Evolutionary conservation across 306 rosid genomes (phyloP).

Genomic region (Begonia fuchsioides): DNA sequence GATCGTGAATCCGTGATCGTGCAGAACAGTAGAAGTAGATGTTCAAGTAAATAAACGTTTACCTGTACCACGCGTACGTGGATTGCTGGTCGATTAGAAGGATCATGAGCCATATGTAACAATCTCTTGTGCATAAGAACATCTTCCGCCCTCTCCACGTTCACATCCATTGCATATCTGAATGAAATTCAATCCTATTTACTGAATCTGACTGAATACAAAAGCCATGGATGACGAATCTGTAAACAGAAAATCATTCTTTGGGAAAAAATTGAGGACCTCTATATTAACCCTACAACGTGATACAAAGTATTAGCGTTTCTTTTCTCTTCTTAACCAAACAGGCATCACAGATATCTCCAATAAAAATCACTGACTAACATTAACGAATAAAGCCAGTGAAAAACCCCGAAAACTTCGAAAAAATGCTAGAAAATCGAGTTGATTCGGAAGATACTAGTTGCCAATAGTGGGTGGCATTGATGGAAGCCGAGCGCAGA

Average conservation of each 20-base stretch:
- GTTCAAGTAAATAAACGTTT: neutral
- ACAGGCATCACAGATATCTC: no score
- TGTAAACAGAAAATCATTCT: neutral
- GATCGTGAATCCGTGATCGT: no score
- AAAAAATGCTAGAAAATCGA: neutral
- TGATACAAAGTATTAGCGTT: no score
- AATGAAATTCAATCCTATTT: conserved; percentile 6
- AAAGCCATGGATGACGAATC: neutral
- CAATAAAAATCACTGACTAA: no score
- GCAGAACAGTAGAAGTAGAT: neutral
- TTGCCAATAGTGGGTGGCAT: no score
- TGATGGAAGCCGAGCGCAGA: neutral
- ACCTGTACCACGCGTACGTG: conserved; percentile 98
- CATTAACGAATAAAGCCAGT: no score
- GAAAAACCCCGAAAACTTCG: neutral
- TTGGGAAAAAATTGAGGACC: neutral
- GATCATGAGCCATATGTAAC: conserved; percentile 75
- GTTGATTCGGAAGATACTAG: neutral
- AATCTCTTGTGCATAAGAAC: conserved; percentile 87
- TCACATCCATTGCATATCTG: conserved; percentile 93
- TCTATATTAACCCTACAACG: no score
- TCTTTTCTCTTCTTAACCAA: no score
- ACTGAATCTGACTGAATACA: conserved; percentile 10
- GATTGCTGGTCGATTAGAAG: conserved; percentile 73
- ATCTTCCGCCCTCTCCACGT: no score